phyloP scores from a whole-genome alignment of 1,284 basidiomycete genomes.

The Grifola frondosa region DNA sequence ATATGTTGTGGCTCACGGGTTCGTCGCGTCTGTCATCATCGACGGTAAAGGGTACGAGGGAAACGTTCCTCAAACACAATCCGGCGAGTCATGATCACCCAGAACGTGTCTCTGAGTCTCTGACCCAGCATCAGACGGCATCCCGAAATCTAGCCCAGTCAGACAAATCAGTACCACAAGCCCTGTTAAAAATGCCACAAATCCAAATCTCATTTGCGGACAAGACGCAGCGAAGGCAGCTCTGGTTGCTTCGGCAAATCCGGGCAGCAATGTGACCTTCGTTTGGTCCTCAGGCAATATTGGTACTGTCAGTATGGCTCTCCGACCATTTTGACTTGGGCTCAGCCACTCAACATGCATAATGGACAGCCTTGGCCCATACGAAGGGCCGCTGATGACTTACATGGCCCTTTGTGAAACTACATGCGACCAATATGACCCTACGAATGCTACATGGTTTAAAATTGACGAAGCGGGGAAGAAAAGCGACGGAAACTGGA shows the following conservation, averaged over 20 bases:
- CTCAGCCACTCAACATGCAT: conserved; percentile 30
- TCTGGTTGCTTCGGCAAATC: conserved; percentile 35
- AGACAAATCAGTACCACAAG: conserved; percentile 27
- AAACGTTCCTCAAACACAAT: conserved; percentile 8
- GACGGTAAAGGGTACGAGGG: conserved; percentile 21
- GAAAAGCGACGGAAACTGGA: conserved; percentile 36
- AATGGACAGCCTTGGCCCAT: conserved; percentile 45
- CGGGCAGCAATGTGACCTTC: conserved; percentile 45
- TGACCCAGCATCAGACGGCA: conserved; percentile 9
- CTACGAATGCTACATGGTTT: conserved; percentile 62
- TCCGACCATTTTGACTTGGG: not conserved
- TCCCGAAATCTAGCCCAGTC: too few species aligned
- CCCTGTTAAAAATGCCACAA: conserved; percentile 40
- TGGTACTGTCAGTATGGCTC: conserved; percentile 8
- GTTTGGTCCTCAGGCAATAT: conserved; percentile 53
- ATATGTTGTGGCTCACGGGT: conserved; percentile 18
- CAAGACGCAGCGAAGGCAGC: conserved; percentile 36
- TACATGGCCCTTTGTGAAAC: conserved; percentile 64
- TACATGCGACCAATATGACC: conserved; percentile 58
- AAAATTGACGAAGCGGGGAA: conserved; percentile 52
- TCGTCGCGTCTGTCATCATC: conserved; percentile 15
- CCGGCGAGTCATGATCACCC: conserved; percentile 1
- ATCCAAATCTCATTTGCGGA: conserved; percentile 41
- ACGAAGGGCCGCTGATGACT: conserved; percentile 60
- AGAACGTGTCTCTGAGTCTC: not conserved